These are phyloP conservation scores for Tricholoma hemisulphureum DNA, from an alignment of 768 basidiomycete genomes.

Conservation along the genomic window DNA sequence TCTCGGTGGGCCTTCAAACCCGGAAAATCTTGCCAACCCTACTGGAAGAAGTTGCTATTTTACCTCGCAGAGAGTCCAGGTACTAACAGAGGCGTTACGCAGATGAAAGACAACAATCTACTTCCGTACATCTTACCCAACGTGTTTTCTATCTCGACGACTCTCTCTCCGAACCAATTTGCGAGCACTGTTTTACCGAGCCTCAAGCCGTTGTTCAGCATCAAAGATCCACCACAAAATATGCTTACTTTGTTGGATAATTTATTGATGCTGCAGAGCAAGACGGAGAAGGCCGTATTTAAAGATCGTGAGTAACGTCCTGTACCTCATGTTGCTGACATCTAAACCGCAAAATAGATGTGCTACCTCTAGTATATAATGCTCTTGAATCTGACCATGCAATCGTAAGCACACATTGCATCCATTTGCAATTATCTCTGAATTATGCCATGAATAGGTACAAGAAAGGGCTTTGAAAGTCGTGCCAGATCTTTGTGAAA, in stretches of 20 bases:
- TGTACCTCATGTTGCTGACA: not conserved
- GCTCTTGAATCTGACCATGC: conserved; percentile 96
- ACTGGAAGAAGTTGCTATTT: conserved; percentile 74
- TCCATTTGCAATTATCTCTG: not conserved
- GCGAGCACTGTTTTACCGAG: conserved; percentile 78
- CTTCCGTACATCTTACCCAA: conserved; percentile 96
- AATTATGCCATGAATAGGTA: conserved; percentile 49
- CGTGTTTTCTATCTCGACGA: conserved; percentile 84
- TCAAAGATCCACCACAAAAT: conserved; percentile 96
- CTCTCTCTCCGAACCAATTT: conserved; percentile 79
- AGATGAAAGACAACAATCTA: conserved; percentile 94
- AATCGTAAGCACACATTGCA: conserved; percentile 46
- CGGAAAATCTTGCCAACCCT: conserved; percentile 91
- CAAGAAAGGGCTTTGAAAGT: conserved; percentile 86
- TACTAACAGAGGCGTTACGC: not conserved
- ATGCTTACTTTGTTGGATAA: conserved; percentile 94
- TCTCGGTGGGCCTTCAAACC: conserved; percentile 81
- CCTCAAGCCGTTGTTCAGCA: conserved; percentile 82
- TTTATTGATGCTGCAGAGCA: conserved; percentile 79
- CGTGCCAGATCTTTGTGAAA: conserved; percentile 88
- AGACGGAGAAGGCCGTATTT: conserved; percentile 84
- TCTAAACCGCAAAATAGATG: conserved; percentile 56
- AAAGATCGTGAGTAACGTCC: conserved; percentile 68
- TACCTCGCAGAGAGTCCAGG: not conserved
- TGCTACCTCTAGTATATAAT: conserved; percentile 94